Percentiles rank a stretch among this genome's conserved stretches.
These are phyloP conservation scores for Malassezia japonica DNA, from an alignment of 1,284 basidiomycete species.

Conservation along the genomic window DNA sequence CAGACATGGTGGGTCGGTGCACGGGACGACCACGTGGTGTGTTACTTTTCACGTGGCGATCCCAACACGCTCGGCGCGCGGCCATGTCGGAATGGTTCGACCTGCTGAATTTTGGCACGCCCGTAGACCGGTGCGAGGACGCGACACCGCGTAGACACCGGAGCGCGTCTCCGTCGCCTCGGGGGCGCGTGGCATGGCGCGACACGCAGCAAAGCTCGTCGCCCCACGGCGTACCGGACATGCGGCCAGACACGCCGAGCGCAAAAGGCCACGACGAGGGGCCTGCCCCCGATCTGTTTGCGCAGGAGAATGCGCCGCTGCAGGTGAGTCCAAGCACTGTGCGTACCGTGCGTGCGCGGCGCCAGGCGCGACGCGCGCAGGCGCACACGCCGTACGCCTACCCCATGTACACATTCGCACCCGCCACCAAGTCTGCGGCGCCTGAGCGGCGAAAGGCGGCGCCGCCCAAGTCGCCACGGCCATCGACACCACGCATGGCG, in stretches of 20 bases:
- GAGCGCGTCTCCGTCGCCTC: conserved; percentile 13
- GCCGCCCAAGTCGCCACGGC: not conserved
- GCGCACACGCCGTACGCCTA: conserved; percentile 9
- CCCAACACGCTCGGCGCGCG: not conserved
- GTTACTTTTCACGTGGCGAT: conserved; percentile 4
- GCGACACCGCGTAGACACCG: conserved; percentile 2
- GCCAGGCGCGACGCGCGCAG: not conserved
- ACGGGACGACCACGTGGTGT: not conserved
- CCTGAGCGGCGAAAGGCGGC: not conserved
- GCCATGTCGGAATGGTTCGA: conserved; percentile 18
- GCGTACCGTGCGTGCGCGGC: conserved; percentile 6
- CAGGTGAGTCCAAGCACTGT: conserved; percentile 1
- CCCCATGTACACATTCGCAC: not conserved
- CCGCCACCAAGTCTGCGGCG: not conserved
- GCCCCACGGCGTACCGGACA: too few species aligned
- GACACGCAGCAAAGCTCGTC: conserved; percentile 17
- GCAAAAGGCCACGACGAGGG: too few species aligned
- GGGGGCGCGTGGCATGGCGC: conserved; percentile 8
- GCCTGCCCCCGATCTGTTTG: too few species aligned
- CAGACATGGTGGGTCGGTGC: conserved; percentile 1
- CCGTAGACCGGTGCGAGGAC: not conserved
- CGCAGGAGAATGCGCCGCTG: not conserved
- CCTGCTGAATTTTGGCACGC: conserved; percentile 12
- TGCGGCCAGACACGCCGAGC: too few species aligned
- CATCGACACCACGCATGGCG: not conserved